Percentiles rank a stretch among this genome's conserved stretches.
These are phyloP conservation scores for Alternaria tenuissima DNA, from an alignment of 2,329 filamentous ascomycete species.

Conservation along the genomic window DNA sequence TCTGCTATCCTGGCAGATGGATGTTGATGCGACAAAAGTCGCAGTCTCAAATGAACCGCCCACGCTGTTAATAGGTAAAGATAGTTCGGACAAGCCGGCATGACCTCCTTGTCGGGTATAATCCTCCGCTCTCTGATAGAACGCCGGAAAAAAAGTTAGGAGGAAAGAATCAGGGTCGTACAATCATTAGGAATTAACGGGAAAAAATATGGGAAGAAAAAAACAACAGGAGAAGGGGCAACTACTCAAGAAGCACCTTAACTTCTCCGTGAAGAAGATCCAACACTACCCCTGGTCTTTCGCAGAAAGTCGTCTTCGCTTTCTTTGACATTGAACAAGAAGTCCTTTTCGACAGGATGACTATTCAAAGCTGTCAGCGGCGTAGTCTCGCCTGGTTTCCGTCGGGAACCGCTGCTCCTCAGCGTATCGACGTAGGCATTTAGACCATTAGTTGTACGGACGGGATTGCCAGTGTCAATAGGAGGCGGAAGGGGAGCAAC, in stretches of 20 bases:
- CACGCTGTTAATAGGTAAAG: background rate
- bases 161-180: background rate
- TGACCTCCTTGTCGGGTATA: background rate
- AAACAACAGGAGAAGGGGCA: background rate
- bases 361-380: background rate
- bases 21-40: background rate
- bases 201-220: background rate
- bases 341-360: background rate
- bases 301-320: conserved; percentile 7
- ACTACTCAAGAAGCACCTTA: background rate
- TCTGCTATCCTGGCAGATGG: background rate
- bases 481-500: background rate
- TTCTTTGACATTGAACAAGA: conserved; percentile 2
- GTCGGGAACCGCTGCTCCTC: background rate
- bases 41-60: background rate
- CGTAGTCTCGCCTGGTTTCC: background rate
- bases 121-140: background rate
- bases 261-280: background rate
- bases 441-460: background rate
- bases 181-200: background rate
- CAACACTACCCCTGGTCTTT: background rate
- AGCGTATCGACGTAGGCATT: background rate
- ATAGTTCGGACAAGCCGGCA: background rate
- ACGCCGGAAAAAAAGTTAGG: background rate
- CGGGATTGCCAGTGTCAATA: background rate